Base-by-base conservation (phyloP, 805 yeast species). In the Deakozyma indianensis region DNA sequence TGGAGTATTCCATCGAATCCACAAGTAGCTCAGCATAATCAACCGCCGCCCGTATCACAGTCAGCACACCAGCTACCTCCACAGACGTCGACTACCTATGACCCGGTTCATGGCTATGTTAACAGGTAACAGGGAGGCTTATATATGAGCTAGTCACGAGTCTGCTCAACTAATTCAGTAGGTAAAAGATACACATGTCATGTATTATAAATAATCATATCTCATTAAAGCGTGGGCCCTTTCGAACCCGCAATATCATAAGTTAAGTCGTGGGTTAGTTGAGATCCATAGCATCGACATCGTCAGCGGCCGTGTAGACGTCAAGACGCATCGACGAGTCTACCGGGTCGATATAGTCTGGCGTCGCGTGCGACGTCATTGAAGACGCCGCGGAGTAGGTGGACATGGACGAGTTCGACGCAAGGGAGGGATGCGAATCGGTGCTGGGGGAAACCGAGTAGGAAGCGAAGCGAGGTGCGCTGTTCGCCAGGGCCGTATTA, bases 281-380 rank as follows among this genome's bases (percentile, higher is more conserved):
- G n/a, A 40, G 27, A 11, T 40, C 42, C 42, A 40, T 40, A 18
- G 24, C 42, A 15, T 40, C 42, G 7, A 40, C 27, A 18, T 40
- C 42, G 7, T 40, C 27, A 5, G 27, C 27, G 18, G 42, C 27
- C 7, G 11, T 32, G 38, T 32, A 32, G 20, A 32, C 38, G 18
- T 32, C 38, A 7, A 32, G 38, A 5, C 38, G 38, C 38, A 32
- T 32, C 7, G 27, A 22, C 23, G 42, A 22, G 42, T 23, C 27
- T 18, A 20, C 20, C 16, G 42, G 42, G 7, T 40, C 42, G 25
- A 40, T 24, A 18, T 40, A 40, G n/a, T 40, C 42, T 11, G 42
- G 38, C 18, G 38, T 32, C 45, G 53, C 51, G 35, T 47, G 47
- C 43, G 44, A 51, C 23, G 55, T 51, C 43, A 38, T 41, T 20